These are phyloP conservation scores for Candida parachauliodes DNA, from an alignment of 805 yeast genomes.

Conservation along the genomic window DNA sequence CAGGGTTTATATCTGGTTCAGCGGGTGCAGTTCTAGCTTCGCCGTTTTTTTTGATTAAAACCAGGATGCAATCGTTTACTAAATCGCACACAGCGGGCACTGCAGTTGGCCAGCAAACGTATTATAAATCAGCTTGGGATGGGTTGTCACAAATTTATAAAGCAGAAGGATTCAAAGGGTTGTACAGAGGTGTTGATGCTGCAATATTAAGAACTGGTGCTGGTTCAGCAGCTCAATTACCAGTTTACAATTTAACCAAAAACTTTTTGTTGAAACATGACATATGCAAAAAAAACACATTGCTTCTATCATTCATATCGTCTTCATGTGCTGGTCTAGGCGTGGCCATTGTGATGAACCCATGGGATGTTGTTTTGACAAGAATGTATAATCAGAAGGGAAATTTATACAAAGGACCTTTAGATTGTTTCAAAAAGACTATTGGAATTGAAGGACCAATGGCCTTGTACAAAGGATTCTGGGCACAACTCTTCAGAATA, in stretches of 20 bases:
- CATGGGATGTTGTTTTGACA: conserved; percentile 94
- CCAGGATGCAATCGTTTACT: conserved; percentile 94
- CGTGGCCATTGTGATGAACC: conserved; percentile 94
- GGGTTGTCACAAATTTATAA: conserved; percentile 63
- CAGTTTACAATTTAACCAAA: conserved; percentile 81
- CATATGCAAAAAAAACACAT: conserved; percentile 57
- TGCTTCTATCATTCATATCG: conserved; percentile 64
- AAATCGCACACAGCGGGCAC: conserved; percentile 27
- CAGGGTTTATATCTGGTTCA: conserved; percentile 84
- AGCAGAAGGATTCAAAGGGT: conserved; percentile 72
- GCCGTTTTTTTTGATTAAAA: conserved; percentile 88
- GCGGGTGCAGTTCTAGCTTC: conserved; percentile 89
- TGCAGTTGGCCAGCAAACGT: conserved; percentile 85
- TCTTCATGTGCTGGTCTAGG: conserved; percentile 83
- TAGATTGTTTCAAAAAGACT: conserved; percentile 87
- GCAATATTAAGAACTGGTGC: conserved; percentile 92
- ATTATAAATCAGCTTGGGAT: conserved; percentile 64
- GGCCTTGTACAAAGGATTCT: conserved; percentile 93
- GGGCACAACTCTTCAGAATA: conserved; percentile 86
- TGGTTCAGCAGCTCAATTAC: conserved; percentile 93
- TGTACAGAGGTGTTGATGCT: conserved; percentile 90
- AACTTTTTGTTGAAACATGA: conserved; percentile 51
- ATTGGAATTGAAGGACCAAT: conserved; percentile 75
- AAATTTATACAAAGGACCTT: conserved; percentile 75
- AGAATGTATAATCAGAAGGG: conserved; percentile 95